A percentile compares a stretch with the other conserved stretches of the same genome.
Conservation (phyloP, 805 yeast genomes). For the Monosporozyma yasuniensis region DNA sequence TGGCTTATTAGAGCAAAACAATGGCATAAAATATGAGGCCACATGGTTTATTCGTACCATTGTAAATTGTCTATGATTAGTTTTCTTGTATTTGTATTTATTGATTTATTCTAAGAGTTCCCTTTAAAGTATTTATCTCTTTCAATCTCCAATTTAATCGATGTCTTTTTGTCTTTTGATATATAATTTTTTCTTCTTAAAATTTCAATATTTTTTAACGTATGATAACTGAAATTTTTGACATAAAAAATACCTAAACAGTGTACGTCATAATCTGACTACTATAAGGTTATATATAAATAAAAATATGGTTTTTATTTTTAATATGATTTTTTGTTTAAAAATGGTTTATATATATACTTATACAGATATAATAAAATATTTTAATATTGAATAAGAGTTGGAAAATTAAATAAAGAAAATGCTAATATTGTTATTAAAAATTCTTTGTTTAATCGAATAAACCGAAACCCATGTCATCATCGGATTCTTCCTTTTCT, state of each 20-base stretch:
- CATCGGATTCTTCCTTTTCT: slow-evolving; percentile 71
- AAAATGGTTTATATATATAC: not conserved
- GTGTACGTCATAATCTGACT: too few species aligned
- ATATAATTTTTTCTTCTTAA: not conserved
- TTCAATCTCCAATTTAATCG: not conserved
- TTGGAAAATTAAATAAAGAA: not conserved
- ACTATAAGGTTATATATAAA: too few species aligned
- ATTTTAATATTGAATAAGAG: not conserved
- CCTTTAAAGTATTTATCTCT: too few species aligned
- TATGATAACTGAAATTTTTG: not conserved
- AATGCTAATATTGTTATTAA: not conserved
- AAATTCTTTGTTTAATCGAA: slow-evolving; percentile 52
- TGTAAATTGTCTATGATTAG: too few species aligned
- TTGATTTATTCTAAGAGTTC: not conserved
- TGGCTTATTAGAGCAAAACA: slow-evolving; percentile 27
- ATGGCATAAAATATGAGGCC: slow-evolving; percentile 28
- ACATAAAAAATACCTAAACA: too few species aligned
- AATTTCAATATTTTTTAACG: not conserved
- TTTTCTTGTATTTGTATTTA: not conserved
- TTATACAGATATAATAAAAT: not conserved
- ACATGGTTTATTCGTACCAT: slow-evolving; percentile 28
- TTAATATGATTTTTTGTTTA: not conserved
- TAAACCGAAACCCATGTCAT: slow-evolving; percentile 89
- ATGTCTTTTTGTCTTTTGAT: not conserved
- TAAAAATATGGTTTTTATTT: too few species aligned